A percentile compares a stretch with the other conserved stretches of the same genome.
These are phyloP conservation scores for Arthrobotrys conoides DNA, from an alignment of 2,329 filamentous ascomycete genomes.

Conservation along the genomic window DNA sequence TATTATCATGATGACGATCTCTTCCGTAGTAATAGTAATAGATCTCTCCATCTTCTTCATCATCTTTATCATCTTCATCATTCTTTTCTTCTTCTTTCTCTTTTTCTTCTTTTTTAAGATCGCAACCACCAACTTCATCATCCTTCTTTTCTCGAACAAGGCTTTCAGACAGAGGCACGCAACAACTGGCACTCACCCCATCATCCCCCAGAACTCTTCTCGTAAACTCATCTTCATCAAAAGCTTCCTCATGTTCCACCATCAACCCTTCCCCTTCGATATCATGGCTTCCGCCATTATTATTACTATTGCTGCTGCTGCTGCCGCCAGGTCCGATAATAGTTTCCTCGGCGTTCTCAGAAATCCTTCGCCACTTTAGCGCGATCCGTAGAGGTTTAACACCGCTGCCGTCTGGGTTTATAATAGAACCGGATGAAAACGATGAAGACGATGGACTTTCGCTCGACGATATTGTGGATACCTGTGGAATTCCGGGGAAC, in stretches of 20 bases:
- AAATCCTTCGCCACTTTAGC: conserved; percentile 57
- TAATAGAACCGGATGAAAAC: not conserved
- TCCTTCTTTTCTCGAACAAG: conserved; percentile 5
- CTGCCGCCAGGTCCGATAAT: conserved; percentile 31
- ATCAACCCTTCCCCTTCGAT: conserved; percentile 59
- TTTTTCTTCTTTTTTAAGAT: not conserved
- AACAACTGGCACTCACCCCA: conserved; percentile 44
- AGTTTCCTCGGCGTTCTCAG: conserved; percentile 50
- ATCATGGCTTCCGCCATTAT: conserved; percentile 38
- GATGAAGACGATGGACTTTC: conserved; percentile 8
- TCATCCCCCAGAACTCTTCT: conserved; percentile 55
- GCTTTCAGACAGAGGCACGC: conserved; percentile 24
- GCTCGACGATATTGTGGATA: conserved; percentile 12
- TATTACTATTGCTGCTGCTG: no score
- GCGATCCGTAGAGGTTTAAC: conserved; percentile 51
- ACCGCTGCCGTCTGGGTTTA: conserved; percentile 2
- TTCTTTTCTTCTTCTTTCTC: not conserved
- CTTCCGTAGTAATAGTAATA: conserved; percentile 19
- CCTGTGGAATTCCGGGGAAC: conserved; percentile 24
- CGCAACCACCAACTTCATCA: not conserved
- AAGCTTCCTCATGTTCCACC: conserved; percentile 56
- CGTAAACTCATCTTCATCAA: conserved; percentile 58
- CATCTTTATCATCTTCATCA: not conserved
- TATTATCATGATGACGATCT: not conserved
- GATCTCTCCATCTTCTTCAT: conserved; percentile 8